Base-by-base conservation (phyloP, 768 basidiomycete genomes). In the Tylopilus sp. region DNA sequence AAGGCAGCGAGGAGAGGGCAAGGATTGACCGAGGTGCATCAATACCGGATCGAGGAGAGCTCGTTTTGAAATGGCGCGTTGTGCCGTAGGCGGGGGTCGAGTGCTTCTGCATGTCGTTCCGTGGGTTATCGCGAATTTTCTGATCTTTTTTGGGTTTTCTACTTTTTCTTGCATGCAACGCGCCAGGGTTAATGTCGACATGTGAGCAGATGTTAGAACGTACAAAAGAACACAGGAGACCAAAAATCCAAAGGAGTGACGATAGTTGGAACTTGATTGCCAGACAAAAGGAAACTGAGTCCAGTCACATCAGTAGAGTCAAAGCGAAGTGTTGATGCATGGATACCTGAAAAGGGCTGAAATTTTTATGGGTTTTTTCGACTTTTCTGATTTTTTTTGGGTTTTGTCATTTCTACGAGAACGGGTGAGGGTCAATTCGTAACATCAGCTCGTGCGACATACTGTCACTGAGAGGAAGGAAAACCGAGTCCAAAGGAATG, bases 111-210 rank as follows among this genome's bases (percentile, higher is more conserved):
- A 47, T 11, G 41, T 30, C 47, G 33, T 55, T 30, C 31, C 4
- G n/a, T 48, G 41, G 30, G 30, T 53, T 42, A 36, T 55, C 13
- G 48, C 25, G 10, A n/a, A 31, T 40, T 55, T 53, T 54, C 21
- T 28, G 20, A 21, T 15, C 38, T 53, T 53, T 52, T 45, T 25
- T 35, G 3, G n/a, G n/a, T n/a, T n/a, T n/a, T n/a, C n/a, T n/a
- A n/a, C n/a, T 15, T 35, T 35, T 35, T 35, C 33, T 35, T 35
- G 13, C 13, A 17, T n/a, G 30, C 2, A 2, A 15, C 15, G 28
- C 2, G 17, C 53, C 9, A 33, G n/a, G n/a, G n/a, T n/a, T n/a
- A 28, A 36, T 4, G 9, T 10, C 15, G 20, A 3, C 2, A 28
- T 11, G 17, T 15, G n/a, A 20, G 12, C 6, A 11, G 0, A 17